A percentile compares a stretch with the other conserved stretches of the same genome.
phyloP scores from a whole-genome alignment of 345 rosid species.

The Pistacia vera region DNA sequence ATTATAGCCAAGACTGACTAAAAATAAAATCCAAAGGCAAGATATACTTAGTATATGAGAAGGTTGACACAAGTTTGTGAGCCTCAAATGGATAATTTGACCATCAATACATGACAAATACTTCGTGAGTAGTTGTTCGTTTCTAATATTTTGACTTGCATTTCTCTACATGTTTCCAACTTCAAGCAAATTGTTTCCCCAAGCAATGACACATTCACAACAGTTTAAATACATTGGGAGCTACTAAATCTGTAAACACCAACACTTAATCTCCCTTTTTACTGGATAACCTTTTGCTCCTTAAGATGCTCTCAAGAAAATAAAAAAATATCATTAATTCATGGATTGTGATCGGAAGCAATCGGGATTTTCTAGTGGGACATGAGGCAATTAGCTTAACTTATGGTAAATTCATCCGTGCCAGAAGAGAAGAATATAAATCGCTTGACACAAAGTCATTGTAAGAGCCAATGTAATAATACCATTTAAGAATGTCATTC shows the following conservation, averaged over 20 bases:
- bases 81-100: neutral
- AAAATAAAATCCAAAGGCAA: neutral
- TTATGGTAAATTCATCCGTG: neutral
- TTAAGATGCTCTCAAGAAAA: neutral
- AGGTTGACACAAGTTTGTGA: neutral
- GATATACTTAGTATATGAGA: neutral
- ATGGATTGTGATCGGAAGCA: neutral
- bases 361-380: neutral
- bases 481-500: neutral
- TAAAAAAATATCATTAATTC: neutral
- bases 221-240: neutral
- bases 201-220: neutral
- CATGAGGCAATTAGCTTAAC: too few relatives aligned
- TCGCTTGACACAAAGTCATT: neutral
- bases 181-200: neutral
- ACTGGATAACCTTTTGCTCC: neutral
- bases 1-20: neutral
- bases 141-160: neutral
- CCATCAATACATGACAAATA: neutral
- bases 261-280: neutral
- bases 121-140: neutral
- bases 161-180: neutral
- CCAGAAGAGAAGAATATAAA: conserved; percentile 1
- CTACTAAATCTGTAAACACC: neutral
- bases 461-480: neutral